Conservation (phyloP, 1,284 basidiomycete genomes). For the Pterulicium gracile region DNA sequence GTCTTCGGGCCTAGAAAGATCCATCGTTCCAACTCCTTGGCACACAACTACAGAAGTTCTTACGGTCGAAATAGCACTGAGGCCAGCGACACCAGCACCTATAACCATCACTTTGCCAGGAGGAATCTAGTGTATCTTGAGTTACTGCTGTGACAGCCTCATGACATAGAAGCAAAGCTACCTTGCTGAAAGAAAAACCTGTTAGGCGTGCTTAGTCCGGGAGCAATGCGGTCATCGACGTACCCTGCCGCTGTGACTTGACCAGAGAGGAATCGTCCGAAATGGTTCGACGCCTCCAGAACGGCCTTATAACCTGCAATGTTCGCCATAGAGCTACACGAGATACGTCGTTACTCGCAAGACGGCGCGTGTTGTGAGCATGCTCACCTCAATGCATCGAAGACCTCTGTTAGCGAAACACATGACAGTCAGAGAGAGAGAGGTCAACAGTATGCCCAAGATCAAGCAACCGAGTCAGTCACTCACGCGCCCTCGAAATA, state of each 20-base stretch:
- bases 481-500: slow-evolving; percentile 60
- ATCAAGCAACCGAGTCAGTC: too few species aligned
- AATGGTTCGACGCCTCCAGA: slow-evolving; percentile 77
- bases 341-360: neutral
- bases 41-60: too few species aligned
- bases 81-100: slow-evolving; percentile 76
- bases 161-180: slow-evolving; percentile 9
- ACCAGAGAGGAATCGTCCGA: slow-evolving; percentile 79
- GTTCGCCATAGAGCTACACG: slow-evolving; percentile 75
- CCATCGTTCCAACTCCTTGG: too few species aligned
- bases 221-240: slow-evolving; percentile 16
- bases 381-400: slow-evolving; percentile 68
- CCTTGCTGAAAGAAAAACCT: slow-evolving; percentile 17
- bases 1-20: slow-evolving; percentile 50
- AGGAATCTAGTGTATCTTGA: slow-evolving; percentile 61
- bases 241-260: slow-evolving; percentile 83
- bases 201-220: slow-evolving; percentile 12
- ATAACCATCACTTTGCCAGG: slow-evolving; percentile 81
- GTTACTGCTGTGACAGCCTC: slow-evolving; percentile 6
- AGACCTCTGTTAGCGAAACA: slow-evolving; percentile 34
- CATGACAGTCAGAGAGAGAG: neutral
- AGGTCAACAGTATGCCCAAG: too few species aligned
- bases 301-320: slow-evolving; percentile 84
- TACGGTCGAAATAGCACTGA: slow-evolving; percentile 78
- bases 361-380: slow-evolving; percentile 2